These are phyloP conservation scores for Cystoisospora suis DNA, from an alignment of 169 alveolate genomes.

Conservation along the genomic window DNA sequence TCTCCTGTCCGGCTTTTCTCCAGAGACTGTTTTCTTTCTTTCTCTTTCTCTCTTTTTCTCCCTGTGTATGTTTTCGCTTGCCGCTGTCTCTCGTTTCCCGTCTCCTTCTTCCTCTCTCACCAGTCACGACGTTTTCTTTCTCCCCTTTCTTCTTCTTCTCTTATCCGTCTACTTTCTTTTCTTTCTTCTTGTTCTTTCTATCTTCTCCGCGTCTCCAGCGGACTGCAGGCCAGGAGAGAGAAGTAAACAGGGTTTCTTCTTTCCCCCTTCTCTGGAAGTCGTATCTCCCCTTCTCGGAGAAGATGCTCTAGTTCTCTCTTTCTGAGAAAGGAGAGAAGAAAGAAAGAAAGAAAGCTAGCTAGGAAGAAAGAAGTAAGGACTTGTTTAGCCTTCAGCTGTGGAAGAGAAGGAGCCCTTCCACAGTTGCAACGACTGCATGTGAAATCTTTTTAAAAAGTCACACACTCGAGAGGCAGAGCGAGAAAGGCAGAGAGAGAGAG, in stretches of 20 bases:
- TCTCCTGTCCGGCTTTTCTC: not conserved
- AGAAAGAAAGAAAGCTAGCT: too few species aligned
- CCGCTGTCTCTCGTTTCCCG: not conserved
- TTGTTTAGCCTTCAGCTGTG: too few species aligned
- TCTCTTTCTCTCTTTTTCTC: not conserved
- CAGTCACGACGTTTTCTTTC: not conserved
- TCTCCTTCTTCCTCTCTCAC: not conserved
- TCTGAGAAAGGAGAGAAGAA: too few species aligned
- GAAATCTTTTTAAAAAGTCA: too few species aligned
- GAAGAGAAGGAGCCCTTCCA: too few species aligned
- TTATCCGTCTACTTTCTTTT: not conserved
- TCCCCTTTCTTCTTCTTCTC: not conserved
- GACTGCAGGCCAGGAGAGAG: not conserved
- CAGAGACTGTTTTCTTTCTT: not conserved
- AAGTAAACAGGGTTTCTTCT: not conserved
- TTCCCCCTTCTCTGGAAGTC: not conserved
- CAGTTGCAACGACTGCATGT: too few species aligned
- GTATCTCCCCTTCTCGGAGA: not conserved
- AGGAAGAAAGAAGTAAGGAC: too few species aligned
- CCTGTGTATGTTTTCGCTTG: not conserved
- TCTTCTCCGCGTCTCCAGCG: not conserved
- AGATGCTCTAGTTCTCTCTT: too few species aligned
- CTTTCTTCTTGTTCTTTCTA: not conserved
- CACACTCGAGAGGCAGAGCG: too few species aligned
- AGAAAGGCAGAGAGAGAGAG: too few species aligned